Conservation (phyloP, 2,329 filamentous ascomycete species). For the Verticillium tricorpus region DNA sequence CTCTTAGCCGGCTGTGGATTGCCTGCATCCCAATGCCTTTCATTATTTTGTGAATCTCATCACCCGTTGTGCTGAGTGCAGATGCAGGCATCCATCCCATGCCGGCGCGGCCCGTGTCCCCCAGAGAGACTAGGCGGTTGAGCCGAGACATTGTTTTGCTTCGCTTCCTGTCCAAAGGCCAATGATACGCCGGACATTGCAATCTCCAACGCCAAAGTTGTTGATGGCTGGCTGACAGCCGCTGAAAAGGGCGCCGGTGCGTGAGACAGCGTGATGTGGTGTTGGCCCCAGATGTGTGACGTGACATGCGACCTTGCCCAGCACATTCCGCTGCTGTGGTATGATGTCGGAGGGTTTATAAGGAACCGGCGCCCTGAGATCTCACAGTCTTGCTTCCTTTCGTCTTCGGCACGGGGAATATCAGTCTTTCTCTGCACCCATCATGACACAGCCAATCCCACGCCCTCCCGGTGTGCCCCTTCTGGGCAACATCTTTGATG, state of each 20-base stretch:
- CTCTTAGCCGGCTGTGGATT: too few relatives aligned
- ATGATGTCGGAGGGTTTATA: not conserved
- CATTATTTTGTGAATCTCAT: too few relatives aligned
- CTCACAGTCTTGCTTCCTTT: not conserved
- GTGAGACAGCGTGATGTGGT: not conserved
- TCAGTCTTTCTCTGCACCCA: not conserved
- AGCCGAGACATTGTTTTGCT: too few relatives aligned
- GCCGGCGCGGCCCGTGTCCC: too few relatives aligned
- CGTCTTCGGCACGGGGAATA: not conserved
- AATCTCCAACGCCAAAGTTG: not conserved
- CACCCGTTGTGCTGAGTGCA: too few relatives aligned
- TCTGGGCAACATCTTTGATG: slow-evolving; percentile 30
- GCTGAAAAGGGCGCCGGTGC: not conserved
- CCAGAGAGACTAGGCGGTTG: too few relatives aligned
- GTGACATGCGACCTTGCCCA: not conserved
- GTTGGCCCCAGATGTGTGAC: not conserved
- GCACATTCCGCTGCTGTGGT: not conserved
- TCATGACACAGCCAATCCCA: slow-evolving; percentile 29
- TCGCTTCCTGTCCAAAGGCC: not conserved
- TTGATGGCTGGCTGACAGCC: not conserved
- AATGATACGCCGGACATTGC: not conserved
- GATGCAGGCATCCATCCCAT: too few relatives aligned
- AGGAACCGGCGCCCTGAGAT: not conserved
- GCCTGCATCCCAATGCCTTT: too few relatives aligned
- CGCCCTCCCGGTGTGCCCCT: slow-evolving; percentile 29